These are phyloP conservation scores for Plasmodium knowlesi DNA, from an alignment of 169 alveolate species.

Conservation along the genomic window DNA sequence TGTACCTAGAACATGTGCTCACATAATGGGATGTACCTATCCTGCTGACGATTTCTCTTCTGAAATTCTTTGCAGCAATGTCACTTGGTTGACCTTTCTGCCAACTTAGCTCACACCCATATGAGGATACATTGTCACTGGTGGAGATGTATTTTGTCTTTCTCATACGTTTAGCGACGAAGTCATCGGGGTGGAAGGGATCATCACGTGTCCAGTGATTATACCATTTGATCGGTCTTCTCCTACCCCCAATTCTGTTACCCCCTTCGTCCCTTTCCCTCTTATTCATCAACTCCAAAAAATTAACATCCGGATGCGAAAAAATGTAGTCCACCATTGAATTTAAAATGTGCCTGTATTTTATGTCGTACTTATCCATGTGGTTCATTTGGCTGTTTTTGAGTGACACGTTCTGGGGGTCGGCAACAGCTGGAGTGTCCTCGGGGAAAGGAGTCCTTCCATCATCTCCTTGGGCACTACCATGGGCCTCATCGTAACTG, in stretches of 20 bases:
- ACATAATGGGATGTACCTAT: background rate
- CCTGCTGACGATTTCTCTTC: background rate
- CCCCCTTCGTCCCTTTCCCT: background rate
- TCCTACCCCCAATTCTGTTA: background rate
- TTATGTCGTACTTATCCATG: background rate
- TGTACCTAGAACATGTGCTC: background rate
- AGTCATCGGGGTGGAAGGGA: background rate
- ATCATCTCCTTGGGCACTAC: background rate
- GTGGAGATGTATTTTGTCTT: background rate
- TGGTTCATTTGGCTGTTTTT: background rate
- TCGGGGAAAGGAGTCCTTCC: background rate
- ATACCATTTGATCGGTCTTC: background rate
- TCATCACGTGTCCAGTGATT: background rate
- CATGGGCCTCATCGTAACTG: background rate
- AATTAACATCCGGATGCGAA: background rate
- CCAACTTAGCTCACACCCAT: background rate
- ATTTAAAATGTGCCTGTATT: constrained; percentile 2
- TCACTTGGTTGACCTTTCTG: background rate
- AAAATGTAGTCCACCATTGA: constrained; percentile 9
- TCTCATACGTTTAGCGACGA: background rate
- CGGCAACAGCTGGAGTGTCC: background rate
- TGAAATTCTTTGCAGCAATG: background rate
- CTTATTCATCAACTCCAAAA: background rate
- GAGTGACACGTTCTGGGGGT: background rate
- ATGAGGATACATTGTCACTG: background rate